phyloP scores from a whole-genome alignment of 768 basidiomycete genomes.

The Suillus discolor region DNA sequence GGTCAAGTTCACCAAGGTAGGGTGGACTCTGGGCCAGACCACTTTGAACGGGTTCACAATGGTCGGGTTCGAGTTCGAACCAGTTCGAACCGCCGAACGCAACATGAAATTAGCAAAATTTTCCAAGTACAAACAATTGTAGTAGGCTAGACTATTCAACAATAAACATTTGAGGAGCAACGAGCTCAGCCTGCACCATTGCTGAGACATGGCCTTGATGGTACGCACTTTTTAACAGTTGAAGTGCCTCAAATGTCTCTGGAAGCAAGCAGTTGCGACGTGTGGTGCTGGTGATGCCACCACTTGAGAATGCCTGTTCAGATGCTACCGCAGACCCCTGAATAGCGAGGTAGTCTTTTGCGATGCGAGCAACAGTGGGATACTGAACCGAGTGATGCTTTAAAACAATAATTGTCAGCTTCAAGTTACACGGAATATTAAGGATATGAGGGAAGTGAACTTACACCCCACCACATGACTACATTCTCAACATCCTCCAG shows the following conservation, averaged over 20 bases:
- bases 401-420: constrained; percentile 7
- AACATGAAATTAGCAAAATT: not conserved
- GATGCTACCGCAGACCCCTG: constrained; percentile 31
- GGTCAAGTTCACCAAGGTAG: constrained; percentile 3
- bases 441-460: not conserved
- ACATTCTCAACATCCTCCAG: constrained; percentile 9
- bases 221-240: constrained; percentile 5
- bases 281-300: constrained; percentile 2
- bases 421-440: not conserved
- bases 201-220: not conserved
- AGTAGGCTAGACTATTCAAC: constrained; percentile 5
- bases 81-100: constrained; percentile 1
- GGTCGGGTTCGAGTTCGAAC: constrained; percentile 5
- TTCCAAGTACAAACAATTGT: not conserved
- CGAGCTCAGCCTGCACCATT: constrained; percentile 2
- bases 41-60: constrained; percentile 2
- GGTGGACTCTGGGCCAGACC: not conserved
- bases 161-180: not conserved
- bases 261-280: constrained; percentile 3
- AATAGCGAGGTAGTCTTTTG: constrained; percentile 20
- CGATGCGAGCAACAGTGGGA: constrained; percentile 1
- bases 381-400: constrained; percentile 14
- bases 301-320: constrained; percentile 27
- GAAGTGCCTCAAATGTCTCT: constrained; percentile 4
- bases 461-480: constrained; percentile 6